A percentile compares a stretch with the other conserved stretches of the same genome.
These are phyloP conservation scores for Erythrophleum ivorense DNA, from an alignment of 331 rosid species.

Conservation along the genomic window DNA sequence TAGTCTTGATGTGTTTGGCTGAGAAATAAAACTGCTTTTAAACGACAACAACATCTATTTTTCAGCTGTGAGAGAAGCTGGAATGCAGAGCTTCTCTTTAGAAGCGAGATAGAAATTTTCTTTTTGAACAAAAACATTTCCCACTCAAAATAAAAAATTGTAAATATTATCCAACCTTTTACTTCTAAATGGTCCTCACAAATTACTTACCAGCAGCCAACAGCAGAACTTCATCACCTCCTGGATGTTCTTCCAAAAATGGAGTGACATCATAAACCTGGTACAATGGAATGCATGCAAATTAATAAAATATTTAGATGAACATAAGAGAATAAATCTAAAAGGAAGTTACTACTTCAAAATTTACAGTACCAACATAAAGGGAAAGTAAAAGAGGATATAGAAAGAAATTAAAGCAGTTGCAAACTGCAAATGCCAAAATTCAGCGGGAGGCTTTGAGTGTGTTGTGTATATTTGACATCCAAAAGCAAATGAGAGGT, in stretches of 20 bases:
- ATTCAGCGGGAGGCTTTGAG: slow-evolving; percentile 12
- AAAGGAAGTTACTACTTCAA: neutral
- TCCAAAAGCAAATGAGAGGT: neutral
- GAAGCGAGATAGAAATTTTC: neutral
- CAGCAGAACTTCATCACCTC: slow-evolving; percentile 86
- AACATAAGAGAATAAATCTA: slow-evolving; percentile 13
- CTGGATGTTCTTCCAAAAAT: slow-evolving; percentile 92
- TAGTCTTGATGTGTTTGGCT: neutral
- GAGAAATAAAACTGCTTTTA: neutral
- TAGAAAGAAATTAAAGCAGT: neutral
- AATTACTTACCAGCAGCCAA: slow-evolving; percentile 65
- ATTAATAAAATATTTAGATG: neutral
- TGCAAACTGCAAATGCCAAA: neutral
- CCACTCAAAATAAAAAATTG: neutral
- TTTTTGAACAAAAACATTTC: neutral
- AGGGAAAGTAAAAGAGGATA: neutral
- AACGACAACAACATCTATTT: neutral
- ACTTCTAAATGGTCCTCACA: neutral
- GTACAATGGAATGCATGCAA: slow-evolving; percentile 2
- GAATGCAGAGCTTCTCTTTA: neutral
- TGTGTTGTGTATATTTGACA: slow-evolving; percentile 17
- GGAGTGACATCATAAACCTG: slow-evolving; percentile 92
- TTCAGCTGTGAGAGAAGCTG: neutral
- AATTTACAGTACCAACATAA: neutral
- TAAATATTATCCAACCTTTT: neutral